Base-by-base conservation (phyloP, 2,329 filamentous ascomycete genomes). In the Claviceps digitariae region DNA sequence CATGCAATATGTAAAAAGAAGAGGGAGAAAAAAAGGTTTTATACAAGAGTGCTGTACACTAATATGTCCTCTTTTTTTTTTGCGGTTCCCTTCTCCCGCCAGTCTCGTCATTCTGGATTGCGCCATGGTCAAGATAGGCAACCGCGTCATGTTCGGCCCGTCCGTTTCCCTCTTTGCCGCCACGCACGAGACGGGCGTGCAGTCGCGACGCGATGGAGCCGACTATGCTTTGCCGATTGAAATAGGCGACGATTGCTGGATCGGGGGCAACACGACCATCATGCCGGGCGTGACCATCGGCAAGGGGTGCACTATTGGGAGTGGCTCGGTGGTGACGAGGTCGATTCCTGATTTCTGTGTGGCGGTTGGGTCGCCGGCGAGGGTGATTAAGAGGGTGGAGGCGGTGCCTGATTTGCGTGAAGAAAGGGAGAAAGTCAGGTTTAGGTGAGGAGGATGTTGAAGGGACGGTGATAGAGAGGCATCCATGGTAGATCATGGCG, bases 121-220 rank as follows among this genome's bases (percentile, higher is more conserved):
- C n/a, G 85, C 81, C 58, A 70, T 80, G 2, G 82, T 90, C 43
- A 71, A 66, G 4, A 84, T 90, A 48, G 87, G 87, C 0, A 75
- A 83, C 27, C 77, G 86, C 29, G 86, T 86, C 1, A 69, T 87
- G 58, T 75, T 90, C 52, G 87, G 84, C 0, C 84, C 87, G 0
- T 83, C 82, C 59, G 84, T 90, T 0, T 79, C 73, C 50, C 77
- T 93, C 53, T 87, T 81, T 62, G 79, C 81, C 2, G 87, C 79
- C 1, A 84, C 81, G 0, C 87, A 93, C 64, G 85, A 87, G 49
- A 72, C 85, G 0, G 84, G 85, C 58, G 71, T 77, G 0, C 69
- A 71, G 52, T 72, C 69, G 2, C 70, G 76, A 20, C 66, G 74
- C 25, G 70, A 75, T 40, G 66, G 65, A 17, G 65, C 75, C 52